Percentiles rank a stretch among this genome's conserved stretches.
phyloP scores from a whole-genome alignment of 1,284 basidiomycete genomes.

The Amylostereum areolatum region DNA sequence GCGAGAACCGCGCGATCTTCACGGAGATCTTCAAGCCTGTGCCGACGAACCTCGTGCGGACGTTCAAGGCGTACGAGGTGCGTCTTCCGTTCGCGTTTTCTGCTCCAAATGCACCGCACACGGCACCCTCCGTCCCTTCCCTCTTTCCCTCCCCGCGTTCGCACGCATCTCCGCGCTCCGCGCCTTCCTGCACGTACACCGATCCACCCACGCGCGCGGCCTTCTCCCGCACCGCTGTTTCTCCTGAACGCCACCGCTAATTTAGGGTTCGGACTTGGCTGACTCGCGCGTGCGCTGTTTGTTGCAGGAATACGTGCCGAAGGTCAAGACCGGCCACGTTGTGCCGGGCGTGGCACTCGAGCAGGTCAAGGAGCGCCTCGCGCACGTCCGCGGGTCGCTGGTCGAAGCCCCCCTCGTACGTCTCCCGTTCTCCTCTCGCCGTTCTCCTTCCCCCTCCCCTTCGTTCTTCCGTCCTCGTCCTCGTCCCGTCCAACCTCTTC shows the following conservation, averaged over 20 bases:
- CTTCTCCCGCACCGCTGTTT: too few species aligned
- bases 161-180: too few species aligned
- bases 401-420: constrained; percentile 73
- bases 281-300: constrained; percentile 7
- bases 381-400: constrained; percentile 64
- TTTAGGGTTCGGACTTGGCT: constrained; percentile 1
- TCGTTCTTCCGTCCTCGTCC: not conserved
- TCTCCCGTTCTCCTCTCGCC: too few species aligned
- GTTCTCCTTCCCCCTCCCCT: too few species aligned
- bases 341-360: constrained; percentile 57
- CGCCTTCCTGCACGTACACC: too few species aligned
- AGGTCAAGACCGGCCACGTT: constrained; percentile 80
- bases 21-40: constrained; percentile 79
- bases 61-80: constrained; percentile 76
- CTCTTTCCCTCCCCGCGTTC: too few species aligned
- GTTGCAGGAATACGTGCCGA: constrained; percentile 59
- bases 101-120: too few species aligned
- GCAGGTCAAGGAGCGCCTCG: constrained; percentile 70
- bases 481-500: too few species aligned
- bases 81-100: too few species aligned
- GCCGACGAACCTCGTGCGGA: constrained; percentile 74
- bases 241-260: constrained; percentile 3
- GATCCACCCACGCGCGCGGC: too few species aligned
- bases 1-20: constrained; percentile 75
- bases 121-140: too few species aligned